Percentiles rank a stretch among this genome's conserved stretches.
phyloP scores from a whole-genome alignment of 176 grass and related monocot genomes.

The Luzula sylvatica region DNA sequence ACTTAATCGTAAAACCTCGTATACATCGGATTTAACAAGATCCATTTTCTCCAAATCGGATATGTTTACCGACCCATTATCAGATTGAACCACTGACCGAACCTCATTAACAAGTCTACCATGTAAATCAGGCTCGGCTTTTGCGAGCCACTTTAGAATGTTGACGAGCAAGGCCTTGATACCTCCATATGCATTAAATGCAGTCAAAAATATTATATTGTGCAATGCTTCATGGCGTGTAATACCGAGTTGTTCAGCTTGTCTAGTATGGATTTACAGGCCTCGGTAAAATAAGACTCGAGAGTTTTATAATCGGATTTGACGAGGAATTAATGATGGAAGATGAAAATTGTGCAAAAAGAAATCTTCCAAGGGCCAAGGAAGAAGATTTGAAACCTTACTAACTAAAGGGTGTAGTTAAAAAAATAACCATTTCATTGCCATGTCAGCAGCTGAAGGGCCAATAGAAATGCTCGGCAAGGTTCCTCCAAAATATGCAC shows the following conservation, averaged over 20 bases:
- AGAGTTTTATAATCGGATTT: constrained; percentile 45
- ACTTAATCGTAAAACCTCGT: constrained; percentile 53
- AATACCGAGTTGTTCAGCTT: constrained; percentile 32
- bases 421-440: constrained; percentile 39
- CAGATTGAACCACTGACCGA: constrained; percentile 9
- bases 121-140: constrained; percentile 39
- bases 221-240: constrained; percentile 53
- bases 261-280: constrained; percentile 25
- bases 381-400: constrained; percentile 20
- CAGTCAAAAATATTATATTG: constrained; percentile 55
- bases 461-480: constrained; percentile 35
- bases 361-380: constrained; percentile 43
- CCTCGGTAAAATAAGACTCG: constrained; percentile 34
- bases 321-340: constrained; percentile 31
- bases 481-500: constrained; percentile 28
- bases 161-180: constrained; percentile 63
- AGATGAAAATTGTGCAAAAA: constrained; percentile 59
- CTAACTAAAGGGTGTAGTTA: constrained; percentile 59
- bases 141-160: constrained; percentile 47
- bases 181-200: constrained; percentile 72
- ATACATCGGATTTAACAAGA: constrained; percentile 60
- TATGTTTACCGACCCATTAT: constrained; percentile 16
- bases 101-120: constrained; percentile 37
- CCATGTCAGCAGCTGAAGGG: constrained; percentile 16
- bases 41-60: constrained; percentile 42